phyloP scores from a whole-genome alignment of 768 basidiomycete genomes.

The Pleurotus cornucopiae region DNA sequence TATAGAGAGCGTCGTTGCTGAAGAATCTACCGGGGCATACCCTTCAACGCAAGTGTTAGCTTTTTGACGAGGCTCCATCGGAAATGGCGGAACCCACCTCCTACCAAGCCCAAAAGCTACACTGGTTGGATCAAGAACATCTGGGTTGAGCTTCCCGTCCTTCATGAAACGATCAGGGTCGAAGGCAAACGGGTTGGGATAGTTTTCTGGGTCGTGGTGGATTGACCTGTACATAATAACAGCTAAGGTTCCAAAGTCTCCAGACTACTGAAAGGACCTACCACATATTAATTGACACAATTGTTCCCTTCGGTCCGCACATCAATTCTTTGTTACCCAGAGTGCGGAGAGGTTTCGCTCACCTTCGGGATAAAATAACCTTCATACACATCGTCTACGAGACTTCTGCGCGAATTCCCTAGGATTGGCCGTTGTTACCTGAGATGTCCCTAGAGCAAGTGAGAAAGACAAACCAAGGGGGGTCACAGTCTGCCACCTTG shows the following conservation, averaged over 20 bases:
- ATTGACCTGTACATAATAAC: constrained; percentile 10
- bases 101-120: constrained; percentile 14
- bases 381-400: constrained; percentile 28
- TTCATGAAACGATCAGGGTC: constrained; percentile 30
- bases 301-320: constrained; percentile 14
- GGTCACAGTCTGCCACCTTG: constrained; percentile 13
- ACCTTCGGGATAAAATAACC: constrained; percentile 28
- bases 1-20: not conserved
- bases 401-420: constrained; percentile 26
- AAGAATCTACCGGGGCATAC: not conserved
- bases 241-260: not conserved
- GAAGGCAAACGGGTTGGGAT: constrained; percentile 19
- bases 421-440: not conserved
- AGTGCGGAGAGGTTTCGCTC: not conserved
- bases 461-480: constrained; percentile 9
- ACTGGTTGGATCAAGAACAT: constrained; percentile 12
- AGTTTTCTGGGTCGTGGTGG: constrained; percentile 27
- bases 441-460: not conserved
- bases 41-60: not conserved
- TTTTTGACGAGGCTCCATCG: not conserved
- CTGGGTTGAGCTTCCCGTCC: constrained; percentile 11
- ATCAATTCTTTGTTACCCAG: not conserved
- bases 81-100: constrained; percentile 7
- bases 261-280: constrained; percentile 5
- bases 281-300: constrained; percentile 27